Evolutionary conservation across 2,329 filamentous ascomycete species (phyloP).

Genomic region (Fusarium pseudograminearum): DNA sequence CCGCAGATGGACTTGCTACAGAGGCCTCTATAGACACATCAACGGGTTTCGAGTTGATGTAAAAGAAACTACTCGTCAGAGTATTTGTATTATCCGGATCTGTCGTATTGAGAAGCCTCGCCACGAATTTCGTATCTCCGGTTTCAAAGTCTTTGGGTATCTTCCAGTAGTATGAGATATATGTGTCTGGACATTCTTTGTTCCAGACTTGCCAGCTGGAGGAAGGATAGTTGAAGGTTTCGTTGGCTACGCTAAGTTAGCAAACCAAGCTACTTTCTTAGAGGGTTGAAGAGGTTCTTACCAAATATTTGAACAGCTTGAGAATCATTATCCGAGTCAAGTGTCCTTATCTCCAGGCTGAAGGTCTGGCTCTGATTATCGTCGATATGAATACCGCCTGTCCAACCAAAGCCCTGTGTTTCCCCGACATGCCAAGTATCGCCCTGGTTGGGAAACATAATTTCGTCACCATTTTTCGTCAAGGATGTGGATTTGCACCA

Average conservation of each 20-base stretch:
- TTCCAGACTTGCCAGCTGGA: not conserved
- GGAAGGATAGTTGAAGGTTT: constrained; percentile 4
- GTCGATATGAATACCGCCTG: not conserved
- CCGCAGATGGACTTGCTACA: not conserved
- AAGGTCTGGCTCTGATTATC: not conserved
- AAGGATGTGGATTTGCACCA: constrained; percentile 1
- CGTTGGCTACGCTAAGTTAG: not conserved
- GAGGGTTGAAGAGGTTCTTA: not conserved
- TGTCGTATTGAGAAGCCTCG: not conserved
- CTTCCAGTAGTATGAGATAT: not conserved
- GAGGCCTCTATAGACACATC: not conserved
- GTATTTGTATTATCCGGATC: not conserved
- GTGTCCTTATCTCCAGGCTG: not conserved
- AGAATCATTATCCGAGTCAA: not conserved
- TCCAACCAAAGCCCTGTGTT: constrained; percentile 4
- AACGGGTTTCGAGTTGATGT: not conserved
- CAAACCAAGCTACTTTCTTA: rapidly evolving
- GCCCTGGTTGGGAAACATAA: constrained; percentile 3
- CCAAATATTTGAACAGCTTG: constrained; percentile 1
- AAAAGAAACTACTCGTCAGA: constrained; percentile 2
- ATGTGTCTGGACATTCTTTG: constrained; percentile 1
- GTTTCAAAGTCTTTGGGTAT: not conserved
- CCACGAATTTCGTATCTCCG: not conserved
- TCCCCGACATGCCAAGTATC: constrained; percentile 6
- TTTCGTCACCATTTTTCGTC: not conserved